Conservation (phyloP, 106 monocot genomes). For the Acorus calamus region DNA sequence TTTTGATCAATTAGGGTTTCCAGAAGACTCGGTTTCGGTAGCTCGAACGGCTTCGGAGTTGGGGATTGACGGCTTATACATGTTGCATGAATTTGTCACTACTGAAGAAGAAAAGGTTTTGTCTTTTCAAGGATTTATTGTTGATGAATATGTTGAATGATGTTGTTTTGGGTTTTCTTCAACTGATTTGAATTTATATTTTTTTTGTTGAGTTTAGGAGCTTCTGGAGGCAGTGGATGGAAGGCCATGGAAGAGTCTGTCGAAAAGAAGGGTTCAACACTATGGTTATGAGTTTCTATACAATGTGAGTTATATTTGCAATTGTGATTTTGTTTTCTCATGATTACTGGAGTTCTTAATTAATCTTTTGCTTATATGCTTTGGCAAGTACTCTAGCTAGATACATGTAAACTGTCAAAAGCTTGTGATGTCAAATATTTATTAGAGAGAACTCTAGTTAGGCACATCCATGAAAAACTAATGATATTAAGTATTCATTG, state of each 20-base stretch:
- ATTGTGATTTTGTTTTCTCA: too few species aligned
- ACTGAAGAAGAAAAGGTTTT: conserved; percentile 71
- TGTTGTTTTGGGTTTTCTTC: neutral
- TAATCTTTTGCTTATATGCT: too few species aligned
- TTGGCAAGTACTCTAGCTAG: too few species aligned
- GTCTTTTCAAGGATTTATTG: neutral
- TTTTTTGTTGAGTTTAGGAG: conserved; percentile 28
- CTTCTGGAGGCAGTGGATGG: conserved; percentile 73
- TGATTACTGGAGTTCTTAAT: too few species aligned
- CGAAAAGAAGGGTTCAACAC: conserved; percentile 97
- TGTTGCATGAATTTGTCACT: conserved; percentile 66
- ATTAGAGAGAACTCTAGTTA: too few species aligned
- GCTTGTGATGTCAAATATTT: too few species aligned
- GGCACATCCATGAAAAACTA: too few species aligned
- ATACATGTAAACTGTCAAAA: too few species aligned
- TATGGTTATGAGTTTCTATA: conserved; percentile 94
- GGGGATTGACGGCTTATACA: conserved; percentile 66
- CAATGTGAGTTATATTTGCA: conserved; percentile 39
- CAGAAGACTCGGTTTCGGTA: conserved; percentile 31
- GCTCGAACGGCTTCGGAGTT: conserved; percentile 50
- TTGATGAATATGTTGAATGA: neutral
- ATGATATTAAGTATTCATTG: too few species aligned
- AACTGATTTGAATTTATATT: neutral
- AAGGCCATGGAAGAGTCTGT: conserved; percentile 70
- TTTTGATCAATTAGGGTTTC: too few species aligned